phyloP scores from a whole-genome alignment of 1,139 yeast species.

The Pichia cactophila region DNA sequence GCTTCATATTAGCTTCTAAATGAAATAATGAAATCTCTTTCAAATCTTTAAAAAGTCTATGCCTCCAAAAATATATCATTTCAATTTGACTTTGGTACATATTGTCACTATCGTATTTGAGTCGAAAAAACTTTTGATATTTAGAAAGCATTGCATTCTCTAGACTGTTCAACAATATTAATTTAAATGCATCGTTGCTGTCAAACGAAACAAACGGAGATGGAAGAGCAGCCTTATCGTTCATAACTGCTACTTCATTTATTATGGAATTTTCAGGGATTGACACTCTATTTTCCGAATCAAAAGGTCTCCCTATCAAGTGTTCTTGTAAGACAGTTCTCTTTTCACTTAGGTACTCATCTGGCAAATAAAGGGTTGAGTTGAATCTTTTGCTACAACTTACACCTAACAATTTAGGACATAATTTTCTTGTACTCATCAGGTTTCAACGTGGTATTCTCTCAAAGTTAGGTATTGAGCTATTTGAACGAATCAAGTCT shows the following conservation, averaged over 20 bases:
- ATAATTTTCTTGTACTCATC: background rate
- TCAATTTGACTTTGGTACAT: conserved; percentile 4
- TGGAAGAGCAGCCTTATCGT: conserved; percentile 5
- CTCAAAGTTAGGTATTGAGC: too few species aligned
- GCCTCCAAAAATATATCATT: conserved; percentile 3
- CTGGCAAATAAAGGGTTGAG: background rate
- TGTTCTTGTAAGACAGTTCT: background rate
- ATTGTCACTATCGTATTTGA: conserved; percentile 1
- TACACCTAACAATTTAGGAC: background rate
- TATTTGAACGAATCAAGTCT: background rate
- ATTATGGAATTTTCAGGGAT: background rate
- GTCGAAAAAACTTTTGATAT: conserved; percentile 6
- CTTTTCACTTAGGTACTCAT: background rate
- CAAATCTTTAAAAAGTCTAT: conserved; percentile 1
- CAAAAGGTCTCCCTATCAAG: conserved; percentile 10
- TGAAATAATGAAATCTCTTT: background rate
- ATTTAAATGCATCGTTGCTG: conserved; percentile 5
- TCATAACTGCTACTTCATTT: background rate
- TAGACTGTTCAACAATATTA: background rate
- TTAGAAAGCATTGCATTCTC: conserved; percentile 1
- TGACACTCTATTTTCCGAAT: background rate
- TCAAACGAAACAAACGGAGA: conserved; percentile 11
- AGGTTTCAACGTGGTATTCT: too few species aligned
- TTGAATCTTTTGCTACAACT: background rate
- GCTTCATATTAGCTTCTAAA: background rate